Evolutionary conservation across 345 rosid genomes (phyloP), one percentile per base, ranked within the genome.

Genomic region (Eucalyptus sp.): DNA sequence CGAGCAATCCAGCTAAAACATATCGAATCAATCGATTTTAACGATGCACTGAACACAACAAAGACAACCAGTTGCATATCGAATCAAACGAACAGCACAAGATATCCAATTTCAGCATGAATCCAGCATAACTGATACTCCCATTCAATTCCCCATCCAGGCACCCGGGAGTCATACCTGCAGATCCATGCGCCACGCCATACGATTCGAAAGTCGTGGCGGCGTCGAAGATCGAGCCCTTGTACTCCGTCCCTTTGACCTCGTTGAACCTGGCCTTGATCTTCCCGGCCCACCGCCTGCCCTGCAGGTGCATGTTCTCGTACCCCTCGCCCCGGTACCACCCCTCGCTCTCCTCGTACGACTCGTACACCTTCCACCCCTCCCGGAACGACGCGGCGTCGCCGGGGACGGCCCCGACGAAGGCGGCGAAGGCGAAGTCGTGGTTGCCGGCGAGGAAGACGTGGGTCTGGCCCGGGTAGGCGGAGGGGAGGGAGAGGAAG

Each of bases 111-210:
- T 76, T 76, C 83, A 37, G 83, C 48, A 76, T 76, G 48, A 37
- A 76, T 76, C 46, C 7, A 76, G 48, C 48, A 20, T 41, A 1
- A 41, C 12, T 18, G 20, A 60, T 43, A 52, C 48, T 20, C 43
- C 56, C 66, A 2, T 71, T 17, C 71, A 52, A 81, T 80, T 49
- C 15, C 83, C 48, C 27, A 11, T 76, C 15, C 48, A 1, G 48
- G 43, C 48, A 76, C 83, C 48, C 27, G 46, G 2, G 25, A 88
- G 22, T 41, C 91, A 88, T 92, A 96, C 99, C 99, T 88, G 95
- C 91, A 90, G 97, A 96, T 91, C 99, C 99, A 93, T 96, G 99
- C 89, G 95, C 89, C 33, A 96, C 96, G 8, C 96, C 97, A 88
- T 95, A 95, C 3, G 99, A 95, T 86, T 92, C 91, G 91, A 97